These are phyloP conservation scores for Ascochyta fabae DNA, from an alignment of 2,329 filamentous ascomycete genomes.

Conservation along the genomic window DNA sequence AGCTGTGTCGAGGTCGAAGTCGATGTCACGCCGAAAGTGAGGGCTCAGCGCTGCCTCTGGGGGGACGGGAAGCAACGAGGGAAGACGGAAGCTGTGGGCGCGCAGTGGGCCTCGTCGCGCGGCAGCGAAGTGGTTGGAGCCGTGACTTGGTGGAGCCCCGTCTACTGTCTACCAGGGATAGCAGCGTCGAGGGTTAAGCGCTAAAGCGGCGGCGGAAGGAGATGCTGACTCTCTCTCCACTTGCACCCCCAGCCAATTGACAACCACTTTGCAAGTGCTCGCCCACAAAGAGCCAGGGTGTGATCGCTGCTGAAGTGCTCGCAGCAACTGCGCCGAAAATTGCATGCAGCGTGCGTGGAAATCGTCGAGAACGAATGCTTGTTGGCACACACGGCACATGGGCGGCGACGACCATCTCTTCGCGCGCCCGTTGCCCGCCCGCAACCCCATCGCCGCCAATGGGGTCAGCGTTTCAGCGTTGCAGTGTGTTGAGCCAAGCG, in stretches of 20 bases:
- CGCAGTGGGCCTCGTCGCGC: slow-evolving; percentile 15
- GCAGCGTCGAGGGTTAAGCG: slow-evolving; percentile 15
- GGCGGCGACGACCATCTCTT: slow-evolving; percentile 11
- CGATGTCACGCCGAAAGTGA: slow-evolving; percentile 13
- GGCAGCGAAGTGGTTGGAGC: slow-evolving; percentile 25
- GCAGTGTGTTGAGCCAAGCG: slow-evolving; percentile 25
- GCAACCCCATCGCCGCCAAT: slow-evolving; percentile 6
- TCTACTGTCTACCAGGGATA: slow-evolving; percentile 17
- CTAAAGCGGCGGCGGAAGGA: slow-evolving; percentile 25
- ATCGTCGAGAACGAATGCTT: background rate
- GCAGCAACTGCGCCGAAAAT: slow-evolving; percentile 1
- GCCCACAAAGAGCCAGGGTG: slow-evolving; percentile 7
- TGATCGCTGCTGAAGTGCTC: slow-evolving; percentile 6
- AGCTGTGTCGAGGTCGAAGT: background rate
- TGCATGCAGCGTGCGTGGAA: slow-evolving; percentile 1
- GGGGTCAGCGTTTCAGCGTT: slow-evolving; percentile 40
- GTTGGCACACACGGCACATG: slow-evolving; percentile 20
- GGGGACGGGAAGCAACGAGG: slow-evolving; percentile 6
- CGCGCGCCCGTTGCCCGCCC: slow-evolving; percentile 12
- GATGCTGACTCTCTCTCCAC: slow-evolving; percentile 22
- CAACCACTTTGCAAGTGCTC: slow-evolving; percentile 16
- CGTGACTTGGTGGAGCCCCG: slow-evolving; percentile 28
- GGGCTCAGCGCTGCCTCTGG: slow-evolving; percentile 14
- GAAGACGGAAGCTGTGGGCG: slow-evolving; percentile 7
- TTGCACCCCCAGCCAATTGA: slow-evolving; percentile 24